Evolutionary conservation across 2,329 filamentous ascomycete species (phyloP).

Genomic region (Neonectria magnoliae): DNA sequence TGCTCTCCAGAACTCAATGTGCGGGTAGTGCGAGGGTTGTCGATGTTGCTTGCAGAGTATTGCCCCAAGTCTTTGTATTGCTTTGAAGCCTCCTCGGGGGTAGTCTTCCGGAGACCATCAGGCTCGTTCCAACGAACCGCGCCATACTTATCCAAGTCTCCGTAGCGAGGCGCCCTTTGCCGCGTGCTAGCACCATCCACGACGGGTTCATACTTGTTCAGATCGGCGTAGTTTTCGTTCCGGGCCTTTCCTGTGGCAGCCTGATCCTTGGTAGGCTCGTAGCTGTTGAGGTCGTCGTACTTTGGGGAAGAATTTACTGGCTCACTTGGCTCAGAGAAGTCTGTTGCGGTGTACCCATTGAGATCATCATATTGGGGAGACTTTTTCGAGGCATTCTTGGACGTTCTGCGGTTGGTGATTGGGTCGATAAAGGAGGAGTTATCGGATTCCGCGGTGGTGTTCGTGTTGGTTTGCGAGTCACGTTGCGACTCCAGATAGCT

Average conservation of each 20-base stretch:
- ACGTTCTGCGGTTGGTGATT: conserved; percentile 66
- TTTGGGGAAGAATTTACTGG: conserved; percentile 39
- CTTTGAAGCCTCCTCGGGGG: conserved; percentile 43
- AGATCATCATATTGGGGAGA: conserved; percentile 46
- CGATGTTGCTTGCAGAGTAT: conserved; percentile 45
- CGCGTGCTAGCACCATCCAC: conserved; percentile 41
- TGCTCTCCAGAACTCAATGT: conserved; percentile 46
- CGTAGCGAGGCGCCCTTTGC: conserved; percentile 45
- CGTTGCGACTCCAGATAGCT: conserved; percentile 43
- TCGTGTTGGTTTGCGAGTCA: conserved; percentile 34
- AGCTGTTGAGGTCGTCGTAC: conserved; percentile 49
- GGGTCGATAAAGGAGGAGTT: conserved; percentile 58
- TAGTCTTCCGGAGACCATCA: conserved; percentile 32
- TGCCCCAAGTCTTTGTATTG: conserved; percentile 51
- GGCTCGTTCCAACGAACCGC: conserved; percentile 47
- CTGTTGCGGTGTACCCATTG: conserved; percentile 48
- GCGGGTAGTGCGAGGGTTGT: conserved; percentile 41
- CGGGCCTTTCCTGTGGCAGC: conserved; percentile 32
- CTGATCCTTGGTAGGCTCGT: conserved; percentile 47
- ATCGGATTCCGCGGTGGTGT: conserved; percentile 36
- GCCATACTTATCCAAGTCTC: conserved; percentile 51
- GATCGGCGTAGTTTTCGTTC: conserved; percentile 44
- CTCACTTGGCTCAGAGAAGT: conserved; percentile 33
- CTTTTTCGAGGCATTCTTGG: conserved; percentile 34
- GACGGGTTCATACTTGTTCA: conserved; percentile 50